Evolutionary conservation across 2,329 filamentous ascomycete species (phyloP), one percentile per base, ranked within the genome.

Genomic region (Ophiostoma angusticollis): DNA sequence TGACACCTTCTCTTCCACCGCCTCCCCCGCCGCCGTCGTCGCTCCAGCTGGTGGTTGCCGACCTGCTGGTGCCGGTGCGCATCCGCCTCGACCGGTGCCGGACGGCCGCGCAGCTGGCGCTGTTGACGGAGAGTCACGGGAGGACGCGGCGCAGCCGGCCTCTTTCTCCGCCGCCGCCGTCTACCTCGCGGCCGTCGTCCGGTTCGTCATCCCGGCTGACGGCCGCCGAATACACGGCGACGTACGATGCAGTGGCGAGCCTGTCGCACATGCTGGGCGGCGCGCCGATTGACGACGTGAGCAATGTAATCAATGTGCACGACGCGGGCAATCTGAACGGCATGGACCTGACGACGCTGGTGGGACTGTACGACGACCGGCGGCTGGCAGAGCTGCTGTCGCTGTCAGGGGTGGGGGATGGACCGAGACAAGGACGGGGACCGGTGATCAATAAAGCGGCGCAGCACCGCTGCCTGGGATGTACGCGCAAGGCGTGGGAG

Each of bases 331-430:
- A 40, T 35, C 37, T 45, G 16, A 30, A 33, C 19, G 43, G 45
- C 33, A 41, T 29, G 28, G 47, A 47, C 25, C 42, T 45, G 14
- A 37, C 41, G n/a, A 31, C 39, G 14, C 39, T 47, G 1, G 47
- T 43, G 6, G 41, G 39, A 25, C 38, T 48, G 6, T 41, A 48
- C 40, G 45, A 48, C 27, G 38, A 45, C 41, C 22, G 27, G 40
- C 43, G 47, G n/a, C 43, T 48, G 22, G 40, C 40, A n/a, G 47
- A 48, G 36, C n/a, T 48, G 3, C 31, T 48, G 9, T 43, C 43
- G n/a, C 35, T 48, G 19, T 6, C 18, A 22, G 18, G 19, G 13
- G 4, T 13, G n/a, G 18, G 31, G n/a, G 6, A 7, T 16, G 12
- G 13, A 11, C 18, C 21, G 11, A 6, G 21, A 35, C 7, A 12